Evolutionary conservation across 1,139 yeast species (phyloP).

Genomic region (Candida gigantensis): DNA sequence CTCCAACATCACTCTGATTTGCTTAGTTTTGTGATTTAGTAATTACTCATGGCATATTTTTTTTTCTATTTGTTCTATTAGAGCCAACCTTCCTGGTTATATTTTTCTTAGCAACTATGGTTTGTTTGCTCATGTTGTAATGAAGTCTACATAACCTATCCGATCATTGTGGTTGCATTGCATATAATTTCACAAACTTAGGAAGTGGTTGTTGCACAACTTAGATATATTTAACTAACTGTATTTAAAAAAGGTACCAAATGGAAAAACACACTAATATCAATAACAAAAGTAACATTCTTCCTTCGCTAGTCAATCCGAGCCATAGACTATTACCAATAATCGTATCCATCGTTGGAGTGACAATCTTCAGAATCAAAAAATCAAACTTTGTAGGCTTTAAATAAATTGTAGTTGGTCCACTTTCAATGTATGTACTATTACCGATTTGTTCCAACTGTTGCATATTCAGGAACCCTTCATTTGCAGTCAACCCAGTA

Average conservation of each 20-base stretch:
- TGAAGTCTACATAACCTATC: not conserved
- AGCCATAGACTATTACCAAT: conserved; percentile 46
- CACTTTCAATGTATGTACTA: conserved; percentile 25
- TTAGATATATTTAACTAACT: too few species aligned
- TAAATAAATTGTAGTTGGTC: conserved; percentile 48
- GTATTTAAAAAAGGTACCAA: conserved; percentile 9
- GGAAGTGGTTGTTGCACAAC: too few species aligned
- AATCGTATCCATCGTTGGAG: conserved; percentile 33
- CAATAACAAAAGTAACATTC: conserved; percentile 23
- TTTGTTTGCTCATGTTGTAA: too few species aligned
- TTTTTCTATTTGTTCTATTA: too few species aligned
- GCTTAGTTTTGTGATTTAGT: too few species aligned
- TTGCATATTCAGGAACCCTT: conserved; percentile 8
- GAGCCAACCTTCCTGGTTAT: too few species aligned
- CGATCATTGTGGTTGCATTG: too few species aligned
- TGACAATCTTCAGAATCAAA: conserved; percentile 27
- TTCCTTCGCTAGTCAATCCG: conserved; percentile 40
- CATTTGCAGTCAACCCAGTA: conserved; percentile 16
- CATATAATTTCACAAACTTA: too few species aligned
- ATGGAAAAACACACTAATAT: conserved; percentile 9
- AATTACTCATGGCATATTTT: too few species aligned
- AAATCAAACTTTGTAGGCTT: conserved; percentile 43
- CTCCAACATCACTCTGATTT: too few species aligned
- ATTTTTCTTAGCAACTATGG: too few species aligned
- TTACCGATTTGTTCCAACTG: conserved; percentile 6